phyloP scores from a whole-genome alignment of 116 monocot species.

The Cymodocea nodosa region DNA sequence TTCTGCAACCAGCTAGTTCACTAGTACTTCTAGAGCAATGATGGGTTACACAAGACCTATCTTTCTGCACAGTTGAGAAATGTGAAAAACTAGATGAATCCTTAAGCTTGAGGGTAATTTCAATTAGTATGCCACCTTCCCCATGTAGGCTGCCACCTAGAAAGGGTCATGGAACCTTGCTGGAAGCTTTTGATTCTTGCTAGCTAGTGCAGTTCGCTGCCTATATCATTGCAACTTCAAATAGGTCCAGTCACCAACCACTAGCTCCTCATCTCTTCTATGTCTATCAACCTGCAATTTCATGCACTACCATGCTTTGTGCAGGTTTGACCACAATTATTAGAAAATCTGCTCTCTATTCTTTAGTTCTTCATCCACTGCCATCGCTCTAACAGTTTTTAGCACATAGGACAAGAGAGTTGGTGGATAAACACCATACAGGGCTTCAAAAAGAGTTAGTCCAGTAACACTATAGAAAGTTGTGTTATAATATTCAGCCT shows the following conservation, averaged over 20 bases:
- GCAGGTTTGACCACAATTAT: not conserved
- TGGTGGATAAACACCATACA: not conserved
- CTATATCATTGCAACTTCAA: not conserved
- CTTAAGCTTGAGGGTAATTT: no score
- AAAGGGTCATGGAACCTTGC: no score
- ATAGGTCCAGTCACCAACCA: not conserved
- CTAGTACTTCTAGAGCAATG: no score
- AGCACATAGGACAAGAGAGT: not conserved
- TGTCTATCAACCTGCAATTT: not conserved
- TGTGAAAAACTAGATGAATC: no score
- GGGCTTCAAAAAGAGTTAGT: not conserved
- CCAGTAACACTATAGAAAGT: not conserved
- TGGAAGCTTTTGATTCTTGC: no score
- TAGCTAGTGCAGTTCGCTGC: no score
- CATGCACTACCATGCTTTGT: not conserved
- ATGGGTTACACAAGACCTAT: no score
- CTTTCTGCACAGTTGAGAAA: no score
- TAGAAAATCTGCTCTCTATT: not conserved
- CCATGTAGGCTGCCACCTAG: no score
- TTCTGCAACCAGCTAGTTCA: no score
- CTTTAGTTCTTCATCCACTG: not conserved
- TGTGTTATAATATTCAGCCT: not conserved
- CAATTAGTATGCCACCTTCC: no score
- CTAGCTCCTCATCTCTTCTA: not conserved
- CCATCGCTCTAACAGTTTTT: no score